Evolutionary conservation across 495 filamentous ascomycete species (phyloP).

Genomic region (Poronia punctata): DNA sequence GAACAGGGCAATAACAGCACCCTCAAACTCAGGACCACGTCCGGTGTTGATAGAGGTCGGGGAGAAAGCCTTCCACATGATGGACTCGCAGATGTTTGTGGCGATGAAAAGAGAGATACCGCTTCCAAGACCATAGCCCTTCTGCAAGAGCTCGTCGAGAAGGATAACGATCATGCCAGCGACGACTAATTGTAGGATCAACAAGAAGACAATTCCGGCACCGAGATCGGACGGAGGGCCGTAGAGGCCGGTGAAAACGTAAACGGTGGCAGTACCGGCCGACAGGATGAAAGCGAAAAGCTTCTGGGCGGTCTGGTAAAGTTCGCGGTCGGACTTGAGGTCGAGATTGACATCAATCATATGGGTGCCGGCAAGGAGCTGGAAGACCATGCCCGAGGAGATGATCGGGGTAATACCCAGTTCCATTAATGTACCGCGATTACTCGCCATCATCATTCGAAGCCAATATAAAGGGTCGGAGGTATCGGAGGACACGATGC

Average conservation of each 20-base stretch:
- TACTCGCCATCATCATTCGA: conserved; percentile 99
- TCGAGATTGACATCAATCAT: conserved; percentile 99
- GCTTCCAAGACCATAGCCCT: conserved; percentile 96
- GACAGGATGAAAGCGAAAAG: conserved; percentile 97
- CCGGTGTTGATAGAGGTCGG: conserved; percentile 99
- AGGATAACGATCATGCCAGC: conserved; percentile 98
- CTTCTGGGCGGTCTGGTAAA: conserved; percentile 99
- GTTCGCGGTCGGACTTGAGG: conserved; percentile 97
- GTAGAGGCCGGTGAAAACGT: conserved; percentile 96
- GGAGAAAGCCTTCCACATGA: conserved; percentile 99
- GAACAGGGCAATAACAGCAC: conserved; percentile 96
- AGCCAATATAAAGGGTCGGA: conserved; percentile 99
- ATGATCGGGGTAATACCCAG: conserved; percentile 98
- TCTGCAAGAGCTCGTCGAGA: conserved; percentile 97
- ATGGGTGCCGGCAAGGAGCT: conserved; percentile 98
- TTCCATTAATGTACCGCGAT: conserved; percentile 97
- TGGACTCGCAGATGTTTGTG: conserved; percentile 99
- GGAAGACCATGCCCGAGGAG: conserved; percentile 99
- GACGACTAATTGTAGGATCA: conserved; percentile 93
- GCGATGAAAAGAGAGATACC: conserved; percentile 99
- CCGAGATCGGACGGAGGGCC: conserved; percentile 93
- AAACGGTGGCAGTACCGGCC: conserved; percentile 93
- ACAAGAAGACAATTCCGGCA: conserved; percentile 92
- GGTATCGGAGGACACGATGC: conserved; percentile 92
- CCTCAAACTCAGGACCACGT: conserved; percentile 98